Evolutionary conservation across 78 protist species (phyloP), one percentile per base, ranked within the genome.

Genomic region (Ministeria vibrans): DNA sequence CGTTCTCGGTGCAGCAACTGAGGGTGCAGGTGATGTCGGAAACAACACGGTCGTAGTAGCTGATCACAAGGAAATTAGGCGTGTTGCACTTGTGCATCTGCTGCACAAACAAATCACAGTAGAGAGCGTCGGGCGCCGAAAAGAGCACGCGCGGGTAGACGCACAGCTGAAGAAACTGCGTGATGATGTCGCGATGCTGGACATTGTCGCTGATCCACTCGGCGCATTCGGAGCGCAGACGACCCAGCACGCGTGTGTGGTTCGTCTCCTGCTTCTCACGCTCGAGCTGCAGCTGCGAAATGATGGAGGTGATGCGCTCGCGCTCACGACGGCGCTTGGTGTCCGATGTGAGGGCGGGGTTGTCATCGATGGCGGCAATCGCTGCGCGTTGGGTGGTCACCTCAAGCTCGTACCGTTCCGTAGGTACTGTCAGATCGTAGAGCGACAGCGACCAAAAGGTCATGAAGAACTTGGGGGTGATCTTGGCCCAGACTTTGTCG

Each of bases 361-460:
- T 13, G 7, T 46, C 55, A 13, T 46, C 55, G 28, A 46, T 13
- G 28, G 55, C 55, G 13, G 55, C 55, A 46, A 46, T 46, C 55
- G 13, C 28, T 13, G 7, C 28, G 28, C 55, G 55, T 13, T 46
- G 55, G 28, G 28, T 7, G 28, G 42, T n/a, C n/a, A 66, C 66
- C 34, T 63, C 75, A 9, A 27, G 36, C 44, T 32, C 62, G 55
- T 75, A 82, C 25, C 61, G 13, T 34, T 34, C 78, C 28, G 1
- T 0, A 23, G 86, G 86, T 44, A 68, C 53, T 20, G 0, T 32
- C 45, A 82, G 71, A 78, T 82, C 86, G 51, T 64, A 46, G n/a
- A 75, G 86, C 74, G 71, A 32, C 32, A 75, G 86, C 38, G 36
- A 0, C 86, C 86, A 82, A 63, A 75, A 82, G 23, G 75, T n/a